Conservation (phyloP, 2,329 filamentous ascomycete genomes). For the Paraphaeosphaeria minitans region DNA sequence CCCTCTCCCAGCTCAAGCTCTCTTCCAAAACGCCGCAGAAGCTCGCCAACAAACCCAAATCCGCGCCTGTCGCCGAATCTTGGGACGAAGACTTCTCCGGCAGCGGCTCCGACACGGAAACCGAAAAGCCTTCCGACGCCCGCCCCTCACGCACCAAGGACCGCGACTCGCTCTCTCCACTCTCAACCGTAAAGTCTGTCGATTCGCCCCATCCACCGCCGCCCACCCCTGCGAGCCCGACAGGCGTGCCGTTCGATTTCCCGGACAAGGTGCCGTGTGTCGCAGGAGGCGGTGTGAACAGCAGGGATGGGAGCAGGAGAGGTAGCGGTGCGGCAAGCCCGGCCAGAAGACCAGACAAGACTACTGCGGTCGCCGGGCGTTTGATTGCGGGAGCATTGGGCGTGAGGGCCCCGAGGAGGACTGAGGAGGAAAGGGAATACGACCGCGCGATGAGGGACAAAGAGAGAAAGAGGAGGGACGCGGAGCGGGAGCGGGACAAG, state of each 20-base stretch:
- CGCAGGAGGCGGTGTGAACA: constrained; percentile 10
- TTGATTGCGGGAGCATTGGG: constrained; percentile 91
- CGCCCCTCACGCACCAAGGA: constrained; percentile 44
- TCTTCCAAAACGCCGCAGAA: constrained; percentile 40
- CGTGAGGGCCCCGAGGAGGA: constrained; percentile 77
- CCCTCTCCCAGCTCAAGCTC: constrained; percentile 45
- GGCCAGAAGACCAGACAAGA: constrained; percentile 77
- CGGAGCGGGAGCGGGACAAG: constrained; percentile 70
- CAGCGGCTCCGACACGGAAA: constrained; percentile 45
- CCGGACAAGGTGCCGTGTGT: constrained; percentile 32
- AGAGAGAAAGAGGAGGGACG: constrained; percentile 76
- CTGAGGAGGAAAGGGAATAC: constrained; percentile 87
- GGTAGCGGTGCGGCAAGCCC: constrained; percentile 33
- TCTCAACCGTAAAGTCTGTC: constrained; percentile 19
- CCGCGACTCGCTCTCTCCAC: constrained; percentile 23
- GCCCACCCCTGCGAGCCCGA: constrained; percentile 25
- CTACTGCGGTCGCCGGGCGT: constrained; percentile 84
- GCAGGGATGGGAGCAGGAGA: constrained; percentile 17
- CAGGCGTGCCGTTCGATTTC: constrained; percentile 33
- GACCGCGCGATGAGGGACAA: constrained; percentile 82
- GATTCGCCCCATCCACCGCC: constrained; percentile 44
- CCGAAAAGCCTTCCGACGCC: constrained; percentile 31
- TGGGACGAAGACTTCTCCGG: constrained; percentile 74
- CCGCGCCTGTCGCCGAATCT: constrained; percentile 64
- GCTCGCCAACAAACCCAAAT: constrained; percentile 40